Base-by-base conservation (phyloP, 331 rosid species). In the Telfairia occidentalis region DNA sequence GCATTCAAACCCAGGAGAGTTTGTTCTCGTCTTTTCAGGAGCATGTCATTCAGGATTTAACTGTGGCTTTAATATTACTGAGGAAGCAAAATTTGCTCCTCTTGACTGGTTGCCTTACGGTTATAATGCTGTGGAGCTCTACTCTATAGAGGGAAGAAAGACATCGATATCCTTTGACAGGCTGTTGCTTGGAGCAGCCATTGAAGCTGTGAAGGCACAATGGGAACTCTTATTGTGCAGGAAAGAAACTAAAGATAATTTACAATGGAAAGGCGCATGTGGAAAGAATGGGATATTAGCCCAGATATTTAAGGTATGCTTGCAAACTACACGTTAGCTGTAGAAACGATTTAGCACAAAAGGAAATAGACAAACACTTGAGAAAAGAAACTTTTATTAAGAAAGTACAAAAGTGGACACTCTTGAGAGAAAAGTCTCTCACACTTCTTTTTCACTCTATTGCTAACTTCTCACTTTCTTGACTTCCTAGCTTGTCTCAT, bases 101-200 rank as follows among this genome's bases (percentile, higher is more conserved):
- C 78, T 95, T 46, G 92, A 87, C 60, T 95, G 97, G 98, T 83
- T 95, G 81, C 92, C 86, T 78, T 85, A 80, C 40, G 99, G 99
- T 69, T 87, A 55, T 85, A 79, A 82, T 76, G 89, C 84, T 69
- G 87, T 84, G 23, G 96, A 91, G 77, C 74, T 78, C 55, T 88
- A 88, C 83, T 55, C 75, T 65, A 84, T 84, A 79, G 80, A 77
- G 65, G 83, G 83, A 81, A 86, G 87, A 82, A 91, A 83, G 82
- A 91, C 92, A 38, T 81, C 81, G 32, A 48, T 95, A 74, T 92
- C 99, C 76, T 78, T 82, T 16, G 99, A 92, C 80, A 90, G 86
- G 83, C 81, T 91, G 72, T 82, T 95, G 81, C 89, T 95, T 23
- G 90, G 83, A 79, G 93, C 97, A 64, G 97, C 96, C 77, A 83